Conservation (phyloP, 2,329 filamentous ascomycete species). For the Gyromitra esculenta region DNA sequence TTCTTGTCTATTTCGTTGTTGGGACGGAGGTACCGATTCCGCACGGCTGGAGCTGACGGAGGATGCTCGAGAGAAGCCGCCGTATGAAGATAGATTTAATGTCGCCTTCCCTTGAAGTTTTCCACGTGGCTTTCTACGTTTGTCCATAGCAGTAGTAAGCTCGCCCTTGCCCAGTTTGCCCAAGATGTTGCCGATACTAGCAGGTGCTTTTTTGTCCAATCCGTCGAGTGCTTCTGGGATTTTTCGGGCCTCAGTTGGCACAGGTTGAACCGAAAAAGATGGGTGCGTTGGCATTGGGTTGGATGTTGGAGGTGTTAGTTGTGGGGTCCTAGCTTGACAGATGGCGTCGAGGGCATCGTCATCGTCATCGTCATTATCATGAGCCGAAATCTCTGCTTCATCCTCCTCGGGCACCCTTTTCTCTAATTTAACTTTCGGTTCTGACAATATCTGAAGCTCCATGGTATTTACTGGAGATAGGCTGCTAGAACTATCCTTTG, state of each 20-base stretch:
- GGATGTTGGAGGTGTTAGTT: conserved; percentile 32
- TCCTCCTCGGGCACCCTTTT: conserved; percentile 2
- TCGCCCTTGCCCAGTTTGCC: conserved; percentile 50
- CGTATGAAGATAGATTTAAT: conserved; percentile 48
- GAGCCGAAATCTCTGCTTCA: conserved; percentile 13
- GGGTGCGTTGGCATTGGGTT: conserved; percentile 12
- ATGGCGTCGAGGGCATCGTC: conserved; percentile 12
- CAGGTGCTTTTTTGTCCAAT: conserved; percentile 27
- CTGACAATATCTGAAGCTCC: conserved; percentile 25
- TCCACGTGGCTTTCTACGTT: conserved; percentile 49
- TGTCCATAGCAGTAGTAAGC: conserved; percentile 50
- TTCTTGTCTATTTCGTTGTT: conserved; percentile 19
- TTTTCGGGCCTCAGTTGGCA: not conserved
- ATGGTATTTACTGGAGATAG: conserved; percentile 36
- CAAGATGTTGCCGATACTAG: conserved; percentile 40
- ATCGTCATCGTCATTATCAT: conserved; percentile 1
- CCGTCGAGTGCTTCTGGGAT: conserved; percentile 1
- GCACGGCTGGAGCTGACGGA: conserved; percentile 33
- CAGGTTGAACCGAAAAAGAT: not conserved
- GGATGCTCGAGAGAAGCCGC: conserved; percentile 39
- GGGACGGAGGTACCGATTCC: conserved; percentile 21
- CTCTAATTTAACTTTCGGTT: conserved; percentile 26
- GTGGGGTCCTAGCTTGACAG: conserved; percentile 16
- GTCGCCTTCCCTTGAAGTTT: conserved; percentile 52
- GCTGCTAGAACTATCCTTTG: conserved; percentile 40